These are phyloP conservation scores for Skeletonema potamos DNA, from an alignment of 108 stramenopile genomes.

Conservation along the genomic window DNA sequence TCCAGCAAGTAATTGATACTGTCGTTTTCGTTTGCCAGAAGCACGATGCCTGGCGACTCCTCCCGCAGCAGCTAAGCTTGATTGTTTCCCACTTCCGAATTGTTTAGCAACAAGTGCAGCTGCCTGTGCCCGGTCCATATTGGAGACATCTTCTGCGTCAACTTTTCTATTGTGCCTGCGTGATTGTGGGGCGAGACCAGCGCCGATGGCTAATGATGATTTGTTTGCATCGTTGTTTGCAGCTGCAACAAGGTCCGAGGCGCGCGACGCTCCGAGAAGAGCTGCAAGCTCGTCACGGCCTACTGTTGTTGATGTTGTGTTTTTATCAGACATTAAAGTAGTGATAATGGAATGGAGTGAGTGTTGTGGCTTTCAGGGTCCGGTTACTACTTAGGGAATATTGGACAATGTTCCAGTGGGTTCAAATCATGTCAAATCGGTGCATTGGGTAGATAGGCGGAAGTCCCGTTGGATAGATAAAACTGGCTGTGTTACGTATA, in stretches of 20 bases:
- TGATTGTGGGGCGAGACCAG: background rate
- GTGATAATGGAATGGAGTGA: background rate
- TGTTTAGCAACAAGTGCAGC: conserved; percentile 54
- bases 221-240: background rate
- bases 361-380: too few relatives aligned
- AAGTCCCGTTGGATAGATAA: too few relatives aligned
- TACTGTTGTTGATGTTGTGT: conserved; percentile 27
- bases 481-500: too few relatives aligned
- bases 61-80: background rate
- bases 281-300: conserved; percentile 82
- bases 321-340: background rate
- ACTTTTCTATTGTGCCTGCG: background rate
- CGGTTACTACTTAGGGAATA: too few relatives aligned
- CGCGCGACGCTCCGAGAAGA: conserved; percentile 67
- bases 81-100: conserved; percentile 23
- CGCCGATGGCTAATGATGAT: conserved; percentile 9
- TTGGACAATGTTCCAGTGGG: too few relatives aligned
- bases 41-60: conserved; percentile 30
- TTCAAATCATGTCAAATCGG: too few relatives aligned
- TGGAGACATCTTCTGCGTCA: conserved; percentile 56
- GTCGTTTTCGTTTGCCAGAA: conserved; percentile 38
- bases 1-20: conserved; percentile 54
- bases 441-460: too few relatives aligned
- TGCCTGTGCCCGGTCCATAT: conserved; percentile 68
- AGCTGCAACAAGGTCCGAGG: conserved; percentile 35